Evolutionary conservation across 2,329 filamentous ascomycete species (phyloP), one percentile per base, ranked within the genome.

Genomic region (Penicillium palitans): DNA sequence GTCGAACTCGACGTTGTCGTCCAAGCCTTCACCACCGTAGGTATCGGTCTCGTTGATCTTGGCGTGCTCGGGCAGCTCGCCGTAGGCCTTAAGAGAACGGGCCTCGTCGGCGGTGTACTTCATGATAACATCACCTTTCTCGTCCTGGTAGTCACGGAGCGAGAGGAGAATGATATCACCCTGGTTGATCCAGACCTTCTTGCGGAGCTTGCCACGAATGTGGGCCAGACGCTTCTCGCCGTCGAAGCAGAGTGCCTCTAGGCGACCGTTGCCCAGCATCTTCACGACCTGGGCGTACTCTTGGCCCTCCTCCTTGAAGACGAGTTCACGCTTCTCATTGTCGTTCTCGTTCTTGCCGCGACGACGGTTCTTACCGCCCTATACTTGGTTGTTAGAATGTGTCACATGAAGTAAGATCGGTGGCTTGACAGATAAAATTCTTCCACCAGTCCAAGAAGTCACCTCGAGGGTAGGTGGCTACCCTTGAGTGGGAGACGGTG

Each of bases 31-130:
- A 78, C 93, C 90, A 72, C 91, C 86, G 74, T 87, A 80, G 66
- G 91, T 96, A 79, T 98, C 95, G 65, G 92, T 96, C 86, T 99
- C 95, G 87, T 99, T 99, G 87, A 99, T 99, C 89, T 98, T 98
- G 77, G 95, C 95, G 73, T 87, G 90, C 81, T 98, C 95, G 68
- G 95, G 95, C 61, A 99, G 84, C 80, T 99, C 95, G 78, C 95
- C 95, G 79, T 98, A 98, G 62, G 92, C 91, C 83, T 98, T 98
- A 72, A 99, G 86, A 68, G 87, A 90, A 74, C 95, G 89, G 71
- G 95, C 95, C 83, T 98, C 95, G 75, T 99, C 95, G 80, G 91
- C 89, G 58, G 87, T 90, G 86, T 97, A 96, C 83, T 97, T 98
- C 76, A 96, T 87, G 74, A 95, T 93, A 50, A 96, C 90, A 73